These are phyloP conservation scores for Penicillium sp. DNA, from an alignment of 2,329 filamentous ascomycete species.

Conservation along the genomic window DNA sequence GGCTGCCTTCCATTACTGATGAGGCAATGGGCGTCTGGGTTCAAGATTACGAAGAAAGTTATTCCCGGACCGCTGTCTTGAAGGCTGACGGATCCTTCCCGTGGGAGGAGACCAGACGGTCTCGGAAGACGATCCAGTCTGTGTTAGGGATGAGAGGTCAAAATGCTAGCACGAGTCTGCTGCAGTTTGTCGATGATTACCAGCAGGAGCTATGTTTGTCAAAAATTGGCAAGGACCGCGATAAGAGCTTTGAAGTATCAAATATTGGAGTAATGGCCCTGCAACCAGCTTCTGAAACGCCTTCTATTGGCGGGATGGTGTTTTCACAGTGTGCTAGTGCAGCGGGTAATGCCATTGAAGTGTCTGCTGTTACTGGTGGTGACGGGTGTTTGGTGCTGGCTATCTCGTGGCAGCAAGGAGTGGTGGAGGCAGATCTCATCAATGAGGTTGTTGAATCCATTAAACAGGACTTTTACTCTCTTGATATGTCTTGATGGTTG, in stretches of 20 bases:
- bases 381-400: conserved; percentile 45
- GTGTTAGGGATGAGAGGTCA: conserved; percentile 29
- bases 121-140: conserved; percentile 31
- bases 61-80: conserved; percentile 22
- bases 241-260: conserved; percentile 46
- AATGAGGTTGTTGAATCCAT: conserved; percentile 18
- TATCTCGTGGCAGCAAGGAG: conserved; percentile 44
- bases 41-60: conserved; percentile 35
- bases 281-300: conserved; percentile 11
- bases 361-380: conserved; percentile 45
- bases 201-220: conserved; percentile 37
- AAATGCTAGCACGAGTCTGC: conserved; percentile 38
- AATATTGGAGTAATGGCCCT: conserved; percentile 45
- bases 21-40: conserved; percentile 42
- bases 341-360: conserved; percentile 38
- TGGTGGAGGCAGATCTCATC: conserved; percentile 32
- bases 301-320: conserved; percentile 41
- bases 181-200: conserved; percentile 44
- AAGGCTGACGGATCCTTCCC: conserved; percentile 22
- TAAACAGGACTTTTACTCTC: conserved; percentile 17
- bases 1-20: conserved; percentile 37
- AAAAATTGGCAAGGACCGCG: conserved; percentile 41
- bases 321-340: conserved; percentile 49
- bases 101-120: conserved; percentile 36
- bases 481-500: background rate